A percentile compares a stretch with the other conserved stretches of the same genome.
Conservation (phyloP, 78 protist species). For the Dictyostelium brefeldianum region DNA sequence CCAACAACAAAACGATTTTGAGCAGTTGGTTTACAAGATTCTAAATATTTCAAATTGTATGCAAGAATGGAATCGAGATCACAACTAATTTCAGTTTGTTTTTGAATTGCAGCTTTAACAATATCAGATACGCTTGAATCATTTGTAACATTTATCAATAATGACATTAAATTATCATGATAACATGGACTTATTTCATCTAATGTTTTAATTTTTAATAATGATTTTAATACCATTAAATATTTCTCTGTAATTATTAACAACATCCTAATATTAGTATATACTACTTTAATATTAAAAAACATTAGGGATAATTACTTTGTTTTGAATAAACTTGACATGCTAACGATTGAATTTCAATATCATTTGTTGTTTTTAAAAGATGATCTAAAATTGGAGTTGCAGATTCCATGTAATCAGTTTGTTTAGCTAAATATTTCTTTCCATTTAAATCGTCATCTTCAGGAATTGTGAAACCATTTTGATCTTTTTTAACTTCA, state of each 20-base stretch:
- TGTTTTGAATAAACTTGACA: slow-evolving; percentile 16
- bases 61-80: background rate
- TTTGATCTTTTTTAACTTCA: background rate
- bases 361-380: slow-evolving; percentile 19
- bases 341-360: slow-evolving; percentile 37
- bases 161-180: background rate
- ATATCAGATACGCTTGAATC: background rate
- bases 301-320: background rate
- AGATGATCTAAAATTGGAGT: slow-evolving; percentile 2
- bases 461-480: background rate
- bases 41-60: slow-evolving; percentile 2
- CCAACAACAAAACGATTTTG: slow-evolving; percentile 43
- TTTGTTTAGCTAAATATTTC: slow-evolving; percentile 11
- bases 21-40: background rate
- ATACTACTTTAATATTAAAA: background rate
- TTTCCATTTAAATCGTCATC: slow-evolving; percentile 70
- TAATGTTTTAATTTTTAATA: slow-evolving; percentile 16
- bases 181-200: slow-evolving; percentile 1
- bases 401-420: slow-evolving; percentile 14
- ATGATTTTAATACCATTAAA: slow-evolving; percentile 14
- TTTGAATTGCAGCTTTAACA: background rate
- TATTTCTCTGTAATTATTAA: slow-evolving; percentile 6
- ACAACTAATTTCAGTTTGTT: background rate
- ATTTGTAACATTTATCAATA: background rate
- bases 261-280: background rate